Conservation (phyloP, 1,284 basidiomycete genomes). For the Psilocybe mexicana region DNA sequence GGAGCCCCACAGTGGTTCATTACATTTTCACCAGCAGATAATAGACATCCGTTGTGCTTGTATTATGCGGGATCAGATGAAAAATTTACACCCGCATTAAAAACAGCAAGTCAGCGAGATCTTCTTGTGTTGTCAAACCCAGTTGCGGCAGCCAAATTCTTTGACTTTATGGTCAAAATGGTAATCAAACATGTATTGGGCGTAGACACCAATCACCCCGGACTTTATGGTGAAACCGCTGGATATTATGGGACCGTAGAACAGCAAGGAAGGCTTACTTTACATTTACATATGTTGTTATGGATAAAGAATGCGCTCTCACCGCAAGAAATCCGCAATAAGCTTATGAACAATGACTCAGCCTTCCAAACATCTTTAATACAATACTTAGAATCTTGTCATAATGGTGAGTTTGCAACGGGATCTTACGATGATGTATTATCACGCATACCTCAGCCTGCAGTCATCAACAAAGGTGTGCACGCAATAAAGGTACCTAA, state of each 20-base stretch:
- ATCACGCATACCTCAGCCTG: neutral
- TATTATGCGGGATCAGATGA: slow-evolving; percentile 25
- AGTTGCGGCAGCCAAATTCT: no score
- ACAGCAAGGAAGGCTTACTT: slow-evolving; percentile 35
- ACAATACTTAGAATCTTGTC: slow-evolving; percentile 12
- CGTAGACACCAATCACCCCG: slow-evolving; percentile 11
- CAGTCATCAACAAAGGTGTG: neutral
- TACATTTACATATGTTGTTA: slow-evolving; percentile 38
- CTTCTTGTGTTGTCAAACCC: no score
- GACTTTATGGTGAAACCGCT: slow-evolving; percentile 27
- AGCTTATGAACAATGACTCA: slow-evolving; percentile 3
- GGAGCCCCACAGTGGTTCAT: slow-evolving; percentile 37
- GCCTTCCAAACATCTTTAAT: slow-evolving; percentile 11
- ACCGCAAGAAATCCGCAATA: slow-evolving; percentile 25
- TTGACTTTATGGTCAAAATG: no score
- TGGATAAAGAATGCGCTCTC: slow-evolving; percentile 29
- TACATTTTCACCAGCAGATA: slow-evolving; percentile 34
- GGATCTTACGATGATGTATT: slow-evolving; percentile 2
- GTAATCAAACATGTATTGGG: no score
- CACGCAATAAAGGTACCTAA: neutral
- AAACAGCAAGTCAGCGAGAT: no score
- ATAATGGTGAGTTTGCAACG: slow-evolving; percentile 11
- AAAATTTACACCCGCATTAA: slow-evolving; percentile 10
- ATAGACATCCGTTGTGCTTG: slow-evolving; percentile 30
- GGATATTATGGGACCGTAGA: slow-evolving; percentile 41